Percentiles rank a stretch among this genome's conserved stretches.
phyloP scores from a whole-genome alignment of 2,329 filamentous ascomycete genomes.

The Alternaria longipes region DNA sequence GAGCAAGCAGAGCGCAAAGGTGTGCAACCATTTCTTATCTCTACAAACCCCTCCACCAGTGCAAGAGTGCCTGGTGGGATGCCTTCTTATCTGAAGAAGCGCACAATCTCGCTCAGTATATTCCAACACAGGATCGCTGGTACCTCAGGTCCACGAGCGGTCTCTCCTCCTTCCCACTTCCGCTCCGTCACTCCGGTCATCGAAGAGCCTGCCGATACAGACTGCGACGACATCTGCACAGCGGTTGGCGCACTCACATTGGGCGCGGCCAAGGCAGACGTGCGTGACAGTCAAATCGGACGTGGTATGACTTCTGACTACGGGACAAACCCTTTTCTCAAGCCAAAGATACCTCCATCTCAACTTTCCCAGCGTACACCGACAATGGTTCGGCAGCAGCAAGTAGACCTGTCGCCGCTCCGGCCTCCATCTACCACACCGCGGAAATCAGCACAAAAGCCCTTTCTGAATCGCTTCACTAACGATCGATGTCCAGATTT shows the following conservation, averaged over 20 bases:
- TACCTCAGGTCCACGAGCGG: constrained; percentile 28
- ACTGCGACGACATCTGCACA: constrained; percentile 39
- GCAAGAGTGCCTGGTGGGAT: constrained; percentile 45
- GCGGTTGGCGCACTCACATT: constrained; percentile 38
- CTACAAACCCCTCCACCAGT: constrained; percentile 41
- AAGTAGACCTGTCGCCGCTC: constrained; percentile 18
- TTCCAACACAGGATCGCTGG: constrained; percentile 23
- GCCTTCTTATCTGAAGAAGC: constrained; percentile 28
- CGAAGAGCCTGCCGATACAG: constrained; percentile 43
- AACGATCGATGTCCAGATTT: constrained; percentile 74
- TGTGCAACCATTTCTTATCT: constrained; percentile 55
- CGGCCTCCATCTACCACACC: constrained; percentile 31
- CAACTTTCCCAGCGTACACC: constrained; percentile 38
- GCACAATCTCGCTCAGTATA: constrained; percentile 28
- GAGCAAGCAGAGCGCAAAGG: constrained; percentile 56
- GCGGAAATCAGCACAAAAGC: constrained; percentile 55
- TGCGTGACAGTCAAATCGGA: constrained; percentile 32
- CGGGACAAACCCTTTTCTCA: constrained; percentile 34
- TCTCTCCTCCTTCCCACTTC: constrained; percentile 39
- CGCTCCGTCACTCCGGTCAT: constrained; percentile 35
- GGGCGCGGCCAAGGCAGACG: constrained; percentile 31
- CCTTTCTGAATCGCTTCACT: constrained; percentile 77
- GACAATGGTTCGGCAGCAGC: constrained; percentile 30
- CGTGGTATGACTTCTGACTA: constrained; percentile 42
- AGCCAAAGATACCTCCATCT: constrained; percentile 28